phyloP scores from a whole-genome alignment of 2,329 filamentous ascomycete species.

The Fusarium duplospermum region DNA sequence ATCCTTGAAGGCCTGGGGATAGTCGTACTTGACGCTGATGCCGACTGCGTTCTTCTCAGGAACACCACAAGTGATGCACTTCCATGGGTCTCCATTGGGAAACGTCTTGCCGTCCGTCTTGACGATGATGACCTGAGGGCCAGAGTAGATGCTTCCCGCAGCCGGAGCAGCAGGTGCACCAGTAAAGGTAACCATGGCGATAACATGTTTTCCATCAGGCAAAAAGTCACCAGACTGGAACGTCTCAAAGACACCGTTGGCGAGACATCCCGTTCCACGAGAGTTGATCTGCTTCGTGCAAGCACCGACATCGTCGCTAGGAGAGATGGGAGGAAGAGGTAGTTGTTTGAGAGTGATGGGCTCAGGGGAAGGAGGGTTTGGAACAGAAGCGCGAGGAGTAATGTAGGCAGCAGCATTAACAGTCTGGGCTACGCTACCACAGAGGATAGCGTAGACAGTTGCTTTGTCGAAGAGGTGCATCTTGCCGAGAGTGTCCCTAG shows the following conservation, averaged over 20 bases:
- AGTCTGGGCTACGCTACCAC: not conserved
- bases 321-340: constrained; percentile 10
- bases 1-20: constrained; percentile 57
- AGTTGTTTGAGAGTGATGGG: constrained; percentile 8
- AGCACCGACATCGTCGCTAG: not conserved
- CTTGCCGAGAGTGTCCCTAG: not conserved
- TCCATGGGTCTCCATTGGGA: constrained; percentile 58
- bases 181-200: constrained; percentile 52
- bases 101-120: constrained; percentile 56
- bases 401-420: not conserved
- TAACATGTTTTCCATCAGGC: constrained; percentile 56
- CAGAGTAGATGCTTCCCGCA: constrained; percentile 54
- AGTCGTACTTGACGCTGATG: constrained; percentile 44
- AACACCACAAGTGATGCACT: constrained; percentile 59
- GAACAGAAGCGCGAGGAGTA: not conserved
- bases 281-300: constrained; percentile 1
- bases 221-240: constrained; percentile 46
- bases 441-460: not conserved
- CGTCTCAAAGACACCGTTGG: not conserved
- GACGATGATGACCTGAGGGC: constrained; percentile 55
- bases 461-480: not conserved
- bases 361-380: constrained; percentile 2
- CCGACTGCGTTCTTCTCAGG: constrained; percentile 44
- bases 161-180: constrained; percentile 55
- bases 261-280: constrained; percentile 12